Percentiles rank a stretch among this genome's conserved stretches.
These are phyloP conservation scores for Nymphaea thermarum DNA, from an alignment of 164 flowering plant species.

Conservation along the genomic window DNA sequence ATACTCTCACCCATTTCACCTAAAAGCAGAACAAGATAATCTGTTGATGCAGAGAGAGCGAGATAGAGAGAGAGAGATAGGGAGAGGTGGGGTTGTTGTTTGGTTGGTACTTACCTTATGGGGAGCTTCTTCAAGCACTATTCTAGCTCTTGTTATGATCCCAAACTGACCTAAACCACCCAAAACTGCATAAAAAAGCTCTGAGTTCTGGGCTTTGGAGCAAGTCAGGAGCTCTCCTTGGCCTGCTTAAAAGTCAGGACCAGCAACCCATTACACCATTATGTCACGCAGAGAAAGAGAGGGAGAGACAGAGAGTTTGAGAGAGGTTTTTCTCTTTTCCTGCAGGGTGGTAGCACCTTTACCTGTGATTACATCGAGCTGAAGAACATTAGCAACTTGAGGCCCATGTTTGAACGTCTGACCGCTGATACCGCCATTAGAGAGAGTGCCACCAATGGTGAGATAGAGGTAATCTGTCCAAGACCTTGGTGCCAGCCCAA, in stretches of 20 bases:
- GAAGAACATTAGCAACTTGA: slow-evolving; percentile 31
- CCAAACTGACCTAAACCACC: slow-evolving; percentile 53
- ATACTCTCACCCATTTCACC: slow-evolving; percentile 32
- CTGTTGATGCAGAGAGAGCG: too few relatives aligned
- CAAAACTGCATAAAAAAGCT: slow-evolving; percentile 31
- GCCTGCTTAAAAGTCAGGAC: slow-evolving; percentile 8
- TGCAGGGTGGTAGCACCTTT: background rate
- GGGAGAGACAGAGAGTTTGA: background rate
- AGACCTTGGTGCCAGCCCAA: slow-evolving; percentile 28
- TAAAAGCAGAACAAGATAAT: background rate
- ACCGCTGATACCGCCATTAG: slow-evolving; percentile 43
- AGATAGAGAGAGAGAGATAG: too few relatives aligned
- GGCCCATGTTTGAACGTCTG: slow-evolving; percentile 39
- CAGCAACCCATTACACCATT: background rate
- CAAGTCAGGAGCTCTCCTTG: slow-evolving; percentile 30
- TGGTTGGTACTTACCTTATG: slow-evolving; percentile 11
- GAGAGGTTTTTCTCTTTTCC: too few relatives aligned
- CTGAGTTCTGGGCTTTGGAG: slow-evolving; percentile 18
- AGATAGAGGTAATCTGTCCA: slow-evolving; percentile 40
- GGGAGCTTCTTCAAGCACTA: slow-evolving; percentile 28
- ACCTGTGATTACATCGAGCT: slow-evolving; percentile 39
- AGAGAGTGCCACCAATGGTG: slow-evolving; percentile 38
- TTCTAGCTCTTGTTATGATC: slow-evolving; percentile 35
- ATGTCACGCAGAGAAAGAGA: too few relatives aligned
- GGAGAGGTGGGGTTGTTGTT: background rate